Base-by-base conservation (phyloP, 352 stramenopile species). In the Phytophthora cactorum region DNA sequence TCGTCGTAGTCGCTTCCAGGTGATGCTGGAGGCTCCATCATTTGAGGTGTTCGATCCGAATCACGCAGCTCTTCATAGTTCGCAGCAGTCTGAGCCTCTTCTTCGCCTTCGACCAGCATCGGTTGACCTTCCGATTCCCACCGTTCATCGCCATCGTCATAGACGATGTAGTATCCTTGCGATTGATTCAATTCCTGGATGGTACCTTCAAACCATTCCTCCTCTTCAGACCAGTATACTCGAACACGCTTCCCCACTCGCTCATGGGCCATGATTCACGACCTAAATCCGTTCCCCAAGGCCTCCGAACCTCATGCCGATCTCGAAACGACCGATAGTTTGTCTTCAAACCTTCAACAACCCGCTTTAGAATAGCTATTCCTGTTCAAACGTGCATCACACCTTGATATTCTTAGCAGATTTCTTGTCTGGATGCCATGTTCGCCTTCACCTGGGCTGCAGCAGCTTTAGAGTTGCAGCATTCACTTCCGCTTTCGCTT, bases 91-190 rank as follows among this genome's bases (percentile, higher is more conserved):
- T 56, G 52, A 29, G 53, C 45, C 15, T 65, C 41, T 36, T 72
- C 63, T 69, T 68, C 67, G 8, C 59, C 74, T 45, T 80, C 76
- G 15, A 92, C 72, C 7, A 73, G 52, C 43, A 89, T 79, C 32
- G 68, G 72, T 52, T 81, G 63, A 2, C 41, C 46, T 0, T 61
- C 36, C 0, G 63, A 55, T 73, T 93, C 84, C 88, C 88, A 95
- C 27, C 82, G 80, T 71, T 93, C 81, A 62, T 95, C 88, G 11
- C 88, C 86, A 47, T 94, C 88, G 61, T 95, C 88, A 47, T 95
- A 94, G 9, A 90, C 57, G 29, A 95, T 79, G 28, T 78, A 95
- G 52, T 76, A 84, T 25, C 85, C 84, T 49, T 88, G 70, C 5
- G 9, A 45, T 1, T 63, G 59, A 15, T 88, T 71, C 4, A 69